A percentile compares a stretch with the other conserved stretches of the same genome.
phyloP scores from a whole-genome alignment of 345 rosid species.

The Microcos paniculata region DNA sequence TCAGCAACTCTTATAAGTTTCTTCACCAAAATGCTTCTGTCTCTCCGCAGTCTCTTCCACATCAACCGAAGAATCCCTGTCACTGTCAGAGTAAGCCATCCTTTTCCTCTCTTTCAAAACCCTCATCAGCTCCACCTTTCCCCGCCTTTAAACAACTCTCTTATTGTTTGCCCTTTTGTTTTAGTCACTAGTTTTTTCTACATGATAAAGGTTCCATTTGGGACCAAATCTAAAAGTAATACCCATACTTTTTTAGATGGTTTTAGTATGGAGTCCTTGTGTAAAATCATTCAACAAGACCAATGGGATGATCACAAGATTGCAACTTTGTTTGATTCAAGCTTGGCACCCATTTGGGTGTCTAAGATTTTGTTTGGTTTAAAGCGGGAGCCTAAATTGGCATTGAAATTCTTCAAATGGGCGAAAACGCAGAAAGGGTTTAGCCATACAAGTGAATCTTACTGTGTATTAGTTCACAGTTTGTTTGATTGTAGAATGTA shows the following conservation, averaged over 20 bases:
- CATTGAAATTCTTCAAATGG: slow-evolving; percentile 66
- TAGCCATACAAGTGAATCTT: slow-evolving; percentile 40
- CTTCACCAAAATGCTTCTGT: slow-evolving; percentile 47
- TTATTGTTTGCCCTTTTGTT: slow-evolving; percentile 38
- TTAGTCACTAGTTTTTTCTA: slow-evolving; percentile 50
- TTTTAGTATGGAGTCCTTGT: slow-evolving; percentile 37
- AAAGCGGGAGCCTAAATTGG: slow-evolving; percentile 47
- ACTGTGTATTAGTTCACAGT: slow-evolving; percentile 53
- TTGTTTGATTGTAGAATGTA: slow-evolving; percentile 58
- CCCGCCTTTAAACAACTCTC: neutral
- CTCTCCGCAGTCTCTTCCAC: slow-evolving; percentile 44
- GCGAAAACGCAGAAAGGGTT: slow-evolving; percentile 43
- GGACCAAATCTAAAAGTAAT: slow-evolving; percentile 16
- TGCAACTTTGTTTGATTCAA: slow-evolving; percentile 27
- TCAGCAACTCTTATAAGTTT: slow-evolving; percentile 12
- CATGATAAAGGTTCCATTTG: slow-evolving; percentile 46
- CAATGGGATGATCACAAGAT: slow-evolving; percentile 48
- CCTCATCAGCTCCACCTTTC: slow-evolving; percentile 19
- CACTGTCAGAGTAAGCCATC: slow-evolving; percentile 39
- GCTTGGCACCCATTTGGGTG: slow-evolving; percentile 49
- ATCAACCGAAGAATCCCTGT: slow-evolving; percentile 19
- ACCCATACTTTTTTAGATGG: slow-evolving; percentile 16
- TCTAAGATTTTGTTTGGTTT: slow-evolving; percentile 50
- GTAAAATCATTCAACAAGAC: slow-evolving; percentile 37
- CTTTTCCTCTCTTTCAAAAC: slow-evolving; percentile 22